Conservation (phyloP, 441 rosid genomes). For the Arabidopsis lyrata region DNA sequence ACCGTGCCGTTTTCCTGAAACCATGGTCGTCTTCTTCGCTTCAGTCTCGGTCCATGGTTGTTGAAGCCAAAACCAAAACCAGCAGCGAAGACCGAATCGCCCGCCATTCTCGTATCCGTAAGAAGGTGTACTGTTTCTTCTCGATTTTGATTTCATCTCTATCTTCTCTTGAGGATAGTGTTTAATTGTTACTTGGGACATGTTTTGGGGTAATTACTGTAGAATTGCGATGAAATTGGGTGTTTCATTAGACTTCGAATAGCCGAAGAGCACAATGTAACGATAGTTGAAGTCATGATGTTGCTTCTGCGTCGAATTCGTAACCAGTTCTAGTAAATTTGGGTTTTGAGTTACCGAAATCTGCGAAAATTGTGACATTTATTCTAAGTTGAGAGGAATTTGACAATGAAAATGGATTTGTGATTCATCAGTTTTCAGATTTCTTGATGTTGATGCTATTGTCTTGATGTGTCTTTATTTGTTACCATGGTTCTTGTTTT, state of each 20-base stretch:
- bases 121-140: slow-evolving; percentile 62
- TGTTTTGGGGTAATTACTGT: background rate
- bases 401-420: background rate
- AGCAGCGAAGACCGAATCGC: slow-evolving; percentile 76
- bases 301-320: background rate
- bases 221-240: background rate
- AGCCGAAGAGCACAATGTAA: background rate
- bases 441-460: background rate
- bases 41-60: slow-evolving; percentile 37
- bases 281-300: background rate
- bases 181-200: background rate
- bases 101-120: slow-evolving; percentile 84
- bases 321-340: background rate
- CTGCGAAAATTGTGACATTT: background rate
- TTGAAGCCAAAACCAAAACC: slow-evolving; percentile 72
- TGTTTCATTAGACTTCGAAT: background rate
- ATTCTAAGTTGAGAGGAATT: background rate
- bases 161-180: background rate
- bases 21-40: slow-evolving; percentile 37
- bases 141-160: background rate
- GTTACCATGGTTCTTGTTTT: background rate
- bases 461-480: slow-evolving; percentile 9
- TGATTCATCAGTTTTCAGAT: background rate
- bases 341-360: background rate
- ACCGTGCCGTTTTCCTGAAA: slow-evolving; percentile 40